A percentile compares a stretch with the other conserved stretches of the same genome.
Conservation (phyloP, 2,329 filamentous ascomycete genomes). For the Amylocarpus encephaloides region DNA sequence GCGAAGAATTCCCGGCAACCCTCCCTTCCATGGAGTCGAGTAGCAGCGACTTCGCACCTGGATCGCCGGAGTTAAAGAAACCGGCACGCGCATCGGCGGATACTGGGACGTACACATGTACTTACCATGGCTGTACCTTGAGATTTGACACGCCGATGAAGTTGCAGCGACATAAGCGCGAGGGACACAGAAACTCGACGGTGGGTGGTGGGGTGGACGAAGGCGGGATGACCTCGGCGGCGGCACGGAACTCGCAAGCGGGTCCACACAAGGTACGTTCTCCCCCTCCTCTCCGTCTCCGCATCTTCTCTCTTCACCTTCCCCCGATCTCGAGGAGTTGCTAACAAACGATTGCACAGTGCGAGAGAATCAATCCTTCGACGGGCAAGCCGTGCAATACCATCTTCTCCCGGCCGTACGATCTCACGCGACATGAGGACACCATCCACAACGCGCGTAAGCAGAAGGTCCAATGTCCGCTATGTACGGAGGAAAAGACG, state of each 20-base stretch:
- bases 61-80: constrained; percentile 31
- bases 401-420: constrained; percentile 91
- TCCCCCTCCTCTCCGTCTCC: not conserved
- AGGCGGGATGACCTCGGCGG: constrained; percentile 43
- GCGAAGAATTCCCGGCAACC: constrained; percentile 29
- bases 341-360: constrained; percentile 34
- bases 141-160: constrained; percentile 84
- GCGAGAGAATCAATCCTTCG: constrained; percentile 87
- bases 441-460: constrained; percentile 95
- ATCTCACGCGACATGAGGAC: constrained; percentile 92
- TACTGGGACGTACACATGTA: constrained; percentile 89
- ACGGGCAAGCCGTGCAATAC: constrained; percentile 94
- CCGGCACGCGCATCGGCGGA: constrained; percentile 65
- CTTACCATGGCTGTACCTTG: constrained; percentile 81
- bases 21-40: constrained; percentile 37
- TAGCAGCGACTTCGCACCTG: constrained; percentile 33
- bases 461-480: constrained; percentile 85
- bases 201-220: constrained; percentile 35
- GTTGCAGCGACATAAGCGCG: constrained; percentile 92
- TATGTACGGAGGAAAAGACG: constrained; percentile 94
- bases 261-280: constrained; percentile 66
- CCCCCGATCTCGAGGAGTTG: not conserved
- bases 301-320: not conserved
- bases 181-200: constrained; percentile 75
- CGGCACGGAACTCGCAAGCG: constrained; percentile 73